phyloP scores from a whole-genome alignment of 2,329 filamentous ascomycete species.

The Ascochyta viciae-villosae region DNA sequence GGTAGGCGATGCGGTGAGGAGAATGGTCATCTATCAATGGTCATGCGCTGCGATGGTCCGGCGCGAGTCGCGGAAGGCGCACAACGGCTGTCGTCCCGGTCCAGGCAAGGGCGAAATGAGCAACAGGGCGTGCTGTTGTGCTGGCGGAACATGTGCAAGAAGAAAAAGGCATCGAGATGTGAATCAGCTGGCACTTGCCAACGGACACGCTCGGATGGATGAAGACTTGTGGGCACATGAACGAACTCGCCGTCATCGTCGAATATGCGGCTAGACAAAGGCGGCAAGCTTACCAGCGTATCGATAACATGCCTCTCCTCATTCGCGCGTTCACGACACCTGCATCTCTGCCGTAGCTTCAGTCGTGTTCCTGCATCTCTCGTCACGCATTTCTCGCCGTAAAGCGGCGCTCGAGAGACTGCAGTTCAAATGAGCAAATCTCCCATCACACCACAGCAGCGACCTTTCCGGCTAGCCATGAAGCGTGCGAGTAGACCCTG shows the following conservation, averaged over 20 bases:
- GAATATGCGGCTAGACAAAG: constrained; percentile 14
- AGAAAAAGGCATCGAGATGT: constrained; percentile 2
- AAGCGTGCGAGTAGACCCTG: background rate
- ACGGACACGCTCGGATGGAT: constrained; percentile 4
- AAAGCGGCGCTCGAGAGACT: background rate
- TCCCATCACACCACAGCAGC: constrained; percentile 5
- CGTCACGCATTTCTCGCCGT: background rate
- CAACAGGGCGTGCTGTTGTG: background rate
- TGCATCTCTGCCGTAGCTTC: constrained; percentile 4
- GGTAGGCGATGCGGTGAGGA: constrained; percentile 21
- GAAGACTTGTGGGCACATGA: constrained; percentile 9
- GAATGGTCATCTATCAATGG: constrained; percentile 20
- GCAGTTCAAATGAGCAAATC: background rate
- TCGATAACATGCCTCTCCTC: constrained; percentile 18
- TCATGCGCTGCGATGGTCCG: constrained; percentile 26
- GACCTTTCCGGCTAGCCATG: constrained; percentile 2
- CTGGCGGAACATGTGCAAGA: constrained; percentile 13
- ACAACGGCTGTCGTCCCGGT: constrained; percentile 16
- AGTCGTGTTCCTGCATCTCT: constrained; percentile 12
- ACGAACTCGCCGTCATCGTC: constrained; percentile 21
- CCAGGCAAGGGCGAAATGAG: constrained; percentile 5
- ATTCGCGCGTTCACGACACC: constrained; percentile 15
- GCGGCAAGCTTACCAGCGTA: constrained; percentile 25
- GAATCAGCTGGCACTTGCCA: constrained; percentile 4
- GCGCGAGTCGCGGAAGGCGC: constrained; percentile 31